phyloP scores from a whole-genome alignment of 1,139 yeast species.

The Fermentozyma sake region DNA sequence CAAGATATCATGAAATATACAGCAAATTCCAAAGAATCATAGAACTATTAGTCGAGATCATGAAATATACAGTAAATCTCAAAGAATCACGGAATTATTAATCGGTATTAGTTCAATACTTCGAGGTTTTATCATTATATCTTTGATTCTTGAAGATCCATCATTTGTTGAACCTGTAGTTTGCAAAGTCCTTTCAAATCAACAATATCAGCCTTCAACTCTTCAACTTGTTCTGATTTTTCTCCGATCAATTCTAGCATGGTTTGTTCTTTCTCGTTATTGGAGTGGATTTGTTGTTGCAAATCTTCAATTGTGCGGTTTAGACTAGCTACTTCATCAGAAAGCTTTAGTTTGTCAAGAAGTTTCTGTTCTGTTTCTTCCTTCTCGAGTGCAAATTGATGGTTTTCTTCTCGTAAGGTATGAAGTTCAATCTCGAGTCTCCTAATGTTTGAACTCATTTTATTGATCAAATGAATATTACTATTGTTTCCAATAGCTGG shows the following conservation, averaged over 20 bases:
- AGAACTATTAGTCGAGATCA: too few relatives aligned
- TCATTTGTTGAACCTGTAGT: slow-evolving; percentile 82
- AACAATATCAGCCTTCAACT: slow-evolving; percentile 78
- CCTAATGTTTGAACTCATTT: slow-evolving; percentile 70
- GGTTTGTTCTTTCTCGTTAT: slow-evolving; percentile 48
- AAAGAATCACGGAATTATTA: too few relatives aligned
- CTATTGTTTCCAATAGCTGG: slow-evolving; percentile 14
- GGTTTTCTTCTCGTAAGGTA: slow-evolving; percentile 61
- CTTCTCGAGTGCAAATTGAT: slow-evolving; percentile 51
- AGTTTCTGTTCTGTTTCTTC: slow-evolving; percentile 67
- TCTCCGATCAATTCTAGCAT: slow-evolving; percentile 81
- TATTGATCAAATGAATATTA: slow-evolving; percentile 61
- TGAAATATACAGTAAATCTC: too few relatives aligned
- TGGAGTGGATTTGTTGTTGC: slow-evolving; percentile 28
- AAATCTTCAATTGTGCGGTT: slow-evolving; percentile 32
- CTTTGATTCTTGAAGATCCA: slow-evolving; percentile 48
- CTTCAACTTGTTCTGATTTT: slow-evolving; percentile 81
- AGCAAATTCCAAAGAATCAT: too few relatives aligned
- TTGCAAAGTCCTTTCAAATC: slow-evolving; percentile 82
- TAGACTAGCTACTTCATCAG: slow-evolving; percentile 44
- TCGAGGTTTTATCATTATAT: neutral
- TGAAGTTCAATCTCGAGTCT: slow-evolving; percentile 74
- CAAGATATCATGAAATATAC: too few relatives aligned
- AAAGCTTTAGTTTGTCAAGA: slow-evolving; percentile 36
- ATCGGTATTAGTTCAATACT: too few relatives aligned